Conservation (phyloP, 2,329 filamentous ascomycete genomes). For the Aspergillaceae sp. region DNA sequence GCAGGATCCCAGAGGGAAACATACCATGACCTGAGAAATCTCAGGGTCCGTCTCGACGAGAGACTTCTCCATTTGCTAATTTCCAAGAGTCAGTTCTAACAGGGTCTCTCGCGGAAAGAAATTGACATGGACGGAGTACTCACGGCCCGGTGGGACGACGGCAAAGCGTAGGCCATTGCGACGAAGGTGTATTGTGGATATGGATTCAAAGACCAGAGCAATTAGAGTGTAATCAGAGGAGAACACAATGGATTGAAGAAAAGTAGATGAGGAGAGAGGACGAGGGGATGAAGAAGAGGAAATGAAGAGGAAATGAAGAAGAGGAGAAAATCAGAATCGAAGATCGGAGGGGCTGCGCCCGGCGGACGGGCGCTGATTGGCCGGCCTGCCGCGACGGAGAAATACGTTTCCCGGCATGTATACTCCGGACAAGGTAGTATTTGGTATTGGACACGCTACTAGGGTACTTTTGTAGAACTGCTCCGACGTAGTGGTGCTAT, state of each 20-base stretch:
- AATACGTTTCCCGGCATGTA: too few species aligned
- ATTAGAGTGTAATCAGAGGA: conserved; percentile 6
- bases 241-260: conserved; percentile 3
- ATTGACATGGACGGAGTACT: conserved; percentile 21
- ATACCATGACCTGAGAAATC: conserved; percentile 93
- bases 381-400: too few species aligned
- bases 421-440: too few species aligned
- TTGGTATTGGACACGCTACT: too few species aligned
- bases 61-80: conserved; percentile 89
- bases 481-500: too few species aligned
- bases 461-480: too few species aligned
- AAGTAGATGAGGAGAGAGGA: conserved; percentile 5
- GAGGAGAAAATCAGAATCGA: background rate
- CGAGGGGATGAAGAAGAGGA: conserved; percentile 4
- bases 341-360: background rate
- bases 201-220: conserved; percentile 3
- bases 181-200: conserved; percentile 8
- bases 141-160: conserved; percentile 58
- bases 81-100: conserved; percentile 25
- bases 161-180: conserved; percentile 53
- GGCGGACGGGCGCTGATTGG: background rate
- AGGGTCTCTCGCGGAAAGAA: conserved; percentile 7
- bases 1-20: conserved; percentile 18
- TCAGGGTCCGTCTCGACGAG: conserved; percentile 86
- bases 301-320: conserved; percentile 2